Conservation (phyloP, 148 eudicot species). For the Pharnaceum exiguum region DNA sequence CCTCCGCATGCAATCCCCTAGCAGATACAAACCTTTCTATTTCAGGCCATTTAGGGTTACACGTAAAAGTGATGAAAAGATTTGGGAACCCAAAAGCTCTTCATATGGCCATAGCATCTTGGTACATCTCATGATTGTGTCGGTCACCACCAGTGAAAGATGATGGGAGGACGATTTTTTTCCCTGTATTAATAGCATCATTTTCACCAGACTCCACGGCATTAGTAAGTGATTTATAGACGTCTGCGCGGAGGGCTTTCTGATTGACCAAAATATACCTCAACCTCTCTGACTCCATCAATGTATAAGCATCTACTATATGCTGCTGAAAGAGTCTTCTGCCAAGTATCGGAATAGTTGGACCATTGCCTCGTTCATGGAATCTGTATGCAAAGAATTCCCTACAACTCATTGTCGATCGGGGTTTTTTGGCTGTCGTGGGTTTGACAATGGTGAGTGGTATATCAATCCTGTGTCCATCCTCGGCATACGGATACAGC, state of each 20-base stretch:
- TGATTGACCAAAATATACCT: not conserved
- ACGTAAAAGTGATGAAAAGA: not conserved
- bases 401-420: too few relatives aligned
- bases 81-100: not conserved
- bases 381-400: not conserved
- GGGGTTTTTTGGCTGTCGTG: too few relatives aligned
- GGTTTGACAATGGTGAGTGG: too few relatives aligned
- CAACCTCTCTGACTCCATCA: not conserved
- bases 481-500: constrained; percentile 6
- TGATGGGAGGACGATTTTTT: too few relatives aligned
- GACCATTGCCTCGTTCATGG: not conserved
- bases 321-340: constrained; percentile 1
- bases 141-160: not conserved
- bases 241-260: not conserved
- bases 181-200: too few relatives aligned
- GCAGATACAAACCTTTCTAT: not conserved
- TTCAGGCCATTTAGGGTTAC: not conserved
- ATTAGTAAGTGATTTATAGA: not conserved
- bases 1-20: too few relatives aligned
- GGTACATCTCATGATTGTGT: not conserved
- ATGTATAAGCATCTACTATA: not conserved
- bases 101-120: not conserved
- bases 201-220: not conserved
- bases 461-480: constrained; percentile 6
- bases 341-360: not conserved